Base-by-base conservation (phyloP, 345 rosid species). In the Conringia planisiliqua region DNA sequence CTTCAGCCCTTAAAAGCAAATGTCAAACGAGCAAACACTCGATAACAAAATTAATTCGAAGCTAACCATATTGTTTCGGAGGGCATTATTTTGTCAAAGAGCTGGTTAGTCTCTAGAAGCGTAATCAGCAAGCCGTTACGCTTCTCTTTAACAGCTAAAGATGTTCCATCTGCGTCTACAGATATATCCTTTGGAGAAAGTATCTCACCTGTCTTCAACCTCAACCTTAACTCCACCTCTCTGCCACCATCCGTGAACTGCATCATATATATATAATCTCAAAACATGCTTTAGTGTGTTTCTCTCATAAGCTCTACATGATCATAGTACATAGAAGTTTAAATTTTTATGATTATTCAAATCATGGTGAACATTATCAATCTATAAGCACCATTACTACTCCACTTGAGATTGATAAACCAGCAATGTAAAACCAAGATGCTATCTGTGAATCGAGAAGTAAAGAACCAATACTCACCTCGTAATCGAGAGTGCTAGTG, bases 31-130 rank as follows among this genome's bases (percentile, higher is more conserved):
- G 7, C 13, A 38, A n/a, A 70, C 24, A 24, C 18, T 61, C 29
- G 12, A 64, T 3, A 38, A 26, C 30, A 58, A 43, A 57, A 43
- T 55, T 29, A 62, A 7, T 1, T 13, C 30, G 30, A 38, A 30
- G 79, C 91, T 39, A 70, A 89, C 98, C 96, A 90, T 76, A 91
- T 93, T 17, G 97, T 91, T 78, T 94, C 97, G 0, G 93, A 61
- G 0, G 97, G 84, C 84, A 84, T 89, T 51, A 91, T 86, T 62
- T 74, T 86, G 12, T 88, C 94, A 79, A 89, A 94, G 58, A 91
- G 81, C 11, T 80, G 59, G 63, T 85, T 79, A 20, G 93, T 90
- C 81, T 94, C 90, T 17, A 89, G 78, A 50, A 89, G 88, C 1
- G 91, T 87, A 44, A 51, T 26, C 20, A 55, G 46, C 71, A 83